Evolutionary conservation across 2,329 filamentous ascomycete genomes (phyloP).

Genomic region (Atkinsonella hypoxylon): DNA sequence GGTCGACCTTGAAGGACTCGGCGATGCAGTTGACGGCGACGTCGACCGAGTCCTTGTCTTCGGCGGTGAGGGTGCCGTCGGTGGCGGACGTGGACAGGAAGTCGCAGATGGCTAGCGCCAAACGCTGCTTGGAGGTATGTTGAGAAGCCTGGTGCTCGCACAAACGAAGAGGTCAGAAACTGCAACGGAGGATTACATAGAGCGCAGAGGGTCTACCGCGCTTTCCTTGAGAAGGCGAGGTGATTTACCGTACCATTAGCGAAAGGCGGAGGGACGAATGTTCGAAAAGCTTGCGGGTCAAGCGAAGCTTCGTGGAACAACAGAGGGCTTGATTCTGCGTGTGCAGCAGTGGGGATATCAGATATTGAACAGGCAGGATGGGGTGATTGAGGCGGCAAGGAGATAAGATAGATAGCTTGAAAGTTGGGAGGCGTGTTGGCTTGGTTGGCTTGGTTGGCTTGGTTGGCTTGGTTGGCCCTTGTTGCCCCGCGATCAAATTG

Average conservation of each 20-base stretch:
- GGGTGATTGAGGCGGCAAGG: no score
- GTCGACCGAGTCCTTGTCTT: constrained; percentile 89
- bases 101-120: constrained; percentile 94
- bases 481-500: neutral
- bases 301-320: neutral
- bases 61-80: constrained; percentile 77
- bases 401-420: neutral
- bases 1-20: constrained; percentile 90
- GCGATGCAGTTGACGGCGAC: constrained; percentile 89
- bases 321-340: neutral
- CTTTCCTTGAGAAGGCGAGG: no score
- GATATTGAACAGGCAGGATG: neutral
- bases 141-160: constrained; percentile 19
- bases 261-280: neutral
- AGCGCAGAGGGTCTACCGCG: neutral
- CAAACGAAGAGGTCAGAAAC: neutral
- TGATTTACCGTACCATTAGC: constrained; percentile 1
- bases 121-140: constrained; percentile 58
- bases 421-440: neutral
- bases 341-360: neutral
- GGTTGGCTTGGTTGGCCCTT: no score
- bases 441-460: neutral
- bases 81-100: constrained; percentile 76
- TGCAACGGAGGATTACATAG: neutral
- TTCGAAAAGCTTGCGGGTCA: neutral